Conservation (phyloP, 805 yeast genomes). For the Ogataea glucozyma region DNA sequence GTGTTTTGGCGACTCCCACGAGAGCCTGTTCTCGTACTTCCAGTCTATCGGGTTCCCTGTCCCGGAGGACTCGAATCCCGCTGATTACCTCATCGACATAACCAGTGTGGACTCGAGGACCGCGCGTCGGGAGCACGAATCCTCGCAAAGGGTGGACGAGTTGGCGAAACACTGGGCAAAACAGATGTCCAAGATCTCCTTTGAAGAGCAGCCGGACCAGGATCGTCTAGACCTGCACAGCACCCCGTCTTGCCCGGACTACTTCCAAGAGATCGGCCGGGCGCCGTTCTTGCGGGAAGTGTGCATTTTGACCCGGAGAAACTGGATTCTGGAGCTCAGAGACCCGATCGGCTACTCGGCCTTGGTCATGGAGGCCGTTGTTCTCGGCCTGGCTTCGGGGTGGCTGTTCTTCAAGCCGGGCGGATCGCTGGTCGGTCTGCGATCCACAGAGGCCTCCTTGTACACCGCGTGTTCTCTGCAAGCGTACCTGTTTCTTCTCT, state of each 20-base stretch:
- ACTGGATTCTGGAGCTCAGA: slow-evolving; percentile 46
- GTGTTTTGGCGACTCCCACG: slow-evolving; percentile 46
- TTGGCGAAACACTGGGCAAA: slow-evolving; percentile 43
- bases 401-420: slow-evolving; percentile 75
- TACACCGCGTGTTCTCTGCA: slow-evolving; percentile 56
- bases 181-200: slow-evolving; percentile 19
- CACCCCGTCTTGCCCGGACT: neutral
- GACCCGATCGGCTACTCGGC: slow-evolving; percentile 53
- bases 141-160: slow-evolving; percentile 35
- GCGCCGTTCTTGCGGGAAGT: slow-evolving; percentile 47
- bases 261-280: slow-evolving; percentile 32
- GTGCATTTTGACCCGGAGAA: slow-evolving; percentile 45
- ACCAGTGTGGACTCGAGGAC: slow-evolving; percentile 56
- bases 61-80: slow-evolving; percentile 56
- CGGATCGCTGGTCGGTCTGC: slow-evolving; percentile 58
- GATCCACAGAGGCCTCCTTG: slow-evolving; percentile 55
- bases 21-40: slow-evolving; percentile 51
- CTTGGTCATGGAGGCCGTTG: slow-evolving; percentile 41
- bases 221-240: neutral
- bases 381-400: slow-evolving; percentile 65
- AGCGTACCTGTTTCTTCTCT: slow-evolving; percentile 55
- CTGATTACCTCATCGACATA: slow-evolving; percentile 58
- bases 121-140: slow-evolving; percentile 35
- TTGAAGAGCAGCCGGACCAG: neutral
- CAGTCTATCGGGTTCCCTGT: slow-evolving; percentile 42